Conservation (phyloP, 257 asterid genomes). For the Solanum habrochaites region DNA sequence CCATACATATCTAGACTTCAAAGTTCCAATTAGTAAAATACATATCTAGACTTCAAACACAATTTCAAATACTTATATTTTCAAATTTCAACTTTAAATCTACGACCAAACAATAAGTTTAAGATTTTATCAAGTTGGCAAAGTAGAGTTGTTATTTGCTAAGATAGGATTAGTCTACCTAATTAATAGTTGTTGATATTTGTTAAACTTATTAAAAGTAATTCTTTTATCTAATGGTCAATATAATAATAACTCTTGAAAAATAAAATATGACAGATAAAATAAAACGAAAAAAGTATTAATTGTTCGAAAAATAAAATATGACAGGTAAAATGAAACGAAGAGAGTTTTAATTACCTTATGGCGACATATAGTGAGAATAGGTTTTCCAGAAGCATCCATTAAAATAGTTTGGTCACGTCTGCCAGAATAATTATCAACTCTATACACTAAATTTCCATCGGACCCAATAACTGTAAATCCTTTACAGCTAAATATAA, state of each 20-base stretch:
- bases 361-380: conserved; percentile 46
- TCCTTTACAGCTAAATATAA: conserved; percentile 49
- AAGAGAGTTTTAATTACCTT: conserved; percentile 19
- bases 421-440: conserved; percentile 47
- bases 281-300: accelerated
- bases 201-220: neutral
- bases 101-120: neutral
- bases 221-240: neutral
- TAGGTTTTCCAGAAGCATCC: conserved; percentile 61
- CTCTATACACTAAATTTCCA: conserved; percentile 55
- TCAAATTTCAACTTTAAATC: neutral
- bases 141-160: neutral
- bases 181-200: neutral
- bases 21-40: too few species aligned
- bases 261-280: too few species aligned
- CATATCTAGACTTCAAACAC: neutral
- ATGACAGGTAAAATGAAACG: neutral
- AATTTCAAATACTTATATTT: too few species aligned
- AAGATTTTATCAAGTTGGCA: neutral
- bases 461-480: conserved; percentile 58
- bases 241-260: neutral
- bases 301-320: conserved; percentile 1
- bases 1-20: neutral
- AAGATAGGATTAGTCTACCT: neutral
- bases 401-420: conserved; percentile 39